Base-by-base conservation (phyloP, 345 rosid species). In the Eucalyptus sp. region DNA sequence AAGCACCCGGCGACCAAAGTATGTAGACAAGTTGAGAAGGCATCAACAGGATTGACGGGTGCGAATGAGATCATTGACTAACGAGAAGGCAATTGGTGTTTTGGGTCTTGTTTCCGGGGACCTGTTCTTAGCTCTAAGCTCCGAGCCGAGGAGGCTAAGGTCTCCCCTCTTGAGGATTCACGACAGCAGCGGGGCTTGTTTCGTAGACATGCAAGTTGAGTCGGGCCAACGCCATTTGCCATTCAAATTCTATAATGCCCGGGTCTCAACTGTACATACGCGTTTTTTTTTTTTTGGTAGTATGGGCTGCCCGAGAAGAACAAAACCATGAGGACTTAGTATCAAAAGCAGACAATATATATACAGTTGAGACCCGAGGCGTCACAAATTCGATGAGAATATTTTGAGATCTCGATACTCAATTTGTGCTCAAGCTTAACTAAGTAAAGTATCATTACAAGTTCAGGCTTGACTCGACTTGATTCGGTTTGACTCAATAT, bases 311-410 rank as follows among this genome's bases (percentile, higher is more conserved):
- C n/a, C n/a, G n/a, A n/a, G n/a, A n/a, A n/a, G n/a, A n/a, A n/a
- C n/a, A n/a, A n/a, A n/a, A n/a, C n/a, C n/a, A n/a, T n/a, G n/a
- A n/a, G n/a, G n/a, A n/a, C n/a, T n/a, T n/a, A n/a, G n/a, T n/a
- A n/a, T n/a, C n/a, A n/a, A n/a, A n/a, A n/a, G n/a, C n/a, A n/a
- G n/a, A n/a, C n/a, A n/a, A n/a, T n/a, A n/a, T n/a, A n/a, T n/a
- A n/a, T n/a, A n/a, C n/a, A n/a, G n/a, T n/a, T n/a, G n/a, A n/a
- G n/a, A n/a, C n/a, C n/a, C n/a, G n/a, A n/a, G n/a, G n/a, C n/a
- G n/a, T n/a, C n/a, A n/a, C 76, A 8, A 0, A 64, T n/a, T n/a
- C 6, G 5, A 64, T 3, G 7, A 31, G 8, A n/a, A 64, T n/a
- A n/a, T 64, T n/a, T n/a, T 52, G 37, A 64, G 76, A 64, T n/a